A percentile compares a stretch with the other conserved stretches of the same genome.
Evolutionary conservation across 805 yeast genomes (phyloP).

Genomic region (Torulaspora microellipsoides): DNA sequence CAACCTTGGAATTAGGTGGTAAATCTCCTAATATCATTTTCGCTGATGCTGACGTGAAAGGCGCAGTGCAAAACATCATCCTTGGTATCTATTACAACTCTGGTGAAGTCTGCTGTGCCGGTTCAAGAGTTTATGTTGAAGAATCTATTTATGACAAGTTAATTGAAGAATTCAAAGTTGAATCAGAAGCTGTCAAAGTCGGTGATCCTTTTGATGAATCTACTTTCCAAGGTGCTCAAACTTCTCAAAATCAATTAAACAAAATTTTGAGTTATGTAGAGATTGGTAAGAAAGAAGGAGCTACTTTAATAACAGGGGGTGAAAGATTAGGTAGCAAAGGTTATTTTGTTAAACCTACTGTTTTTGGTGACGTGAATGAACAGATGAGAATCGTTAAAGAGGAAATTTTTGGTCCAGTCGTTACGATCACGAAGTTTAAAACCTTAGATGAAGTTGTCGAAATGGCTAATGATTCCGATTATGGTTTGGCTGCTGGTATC

Average conservation of each 20-base stretch:
- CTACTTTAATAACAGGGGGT: slow-evolving; percentile 70
- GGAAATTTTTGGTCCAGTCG: slow-evolving; percentile 91
- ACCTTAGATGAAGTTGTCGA: slow-evolving; percentile 76
- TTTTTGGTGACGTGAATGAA: slow-evolving; percentile 66
- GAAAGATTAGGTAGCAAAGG: slow-evolving; percentile 56
- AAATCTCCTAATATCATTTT: slow-evolving; percentile 90
- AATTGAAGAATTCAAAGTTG: slow-evolving; percentile 51
- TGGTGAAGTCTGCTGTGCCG: slow-evolving; percentile 96
- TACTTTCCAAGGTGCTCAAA: slow-evolving; percentile 88
- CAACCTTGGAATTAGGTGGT: slow-evolving; percentile 94
- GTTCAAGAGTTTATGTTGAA: slow-evolving; percentile 87
- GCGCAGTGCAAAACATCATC: slow-evolving; percentile 70
- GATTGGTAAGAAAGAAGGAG: slow-evolving; percentile 79
- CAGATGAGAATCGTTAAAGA: slow-evolving; percentile 66
- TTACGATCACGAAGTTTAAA: slow-evolving; percentile 73
- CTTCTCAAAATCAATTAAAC: slow-evolving; percentile 71
- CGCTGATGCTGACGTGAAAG: slow-evolving; percentile 75
- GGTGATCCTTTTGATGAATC: slow-evolving; percentile 83
- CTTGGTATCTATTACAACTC: slow-evolving; percentile 87
- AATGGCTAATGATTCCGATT: slow-evolving; percentile 73
- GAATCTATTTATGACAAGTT: slow-evolving; percentile 78
- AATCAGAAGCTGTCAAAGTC: slow-evolving; percentile 53
- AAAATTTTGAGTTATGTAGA: slow-evolving; percentile 74
- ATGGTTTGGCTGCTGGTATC: slow-evolving; percentile 89
- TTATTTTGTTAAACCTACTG: slow-evolving; percentile 66